Percentiles rank a stretch among this genome's conserved stretches.
Evolutionary conservation across 2,329 filamentous ascomycete species (phyloP).

Genomic region (Dothideomycetidae sp.): DNA sequence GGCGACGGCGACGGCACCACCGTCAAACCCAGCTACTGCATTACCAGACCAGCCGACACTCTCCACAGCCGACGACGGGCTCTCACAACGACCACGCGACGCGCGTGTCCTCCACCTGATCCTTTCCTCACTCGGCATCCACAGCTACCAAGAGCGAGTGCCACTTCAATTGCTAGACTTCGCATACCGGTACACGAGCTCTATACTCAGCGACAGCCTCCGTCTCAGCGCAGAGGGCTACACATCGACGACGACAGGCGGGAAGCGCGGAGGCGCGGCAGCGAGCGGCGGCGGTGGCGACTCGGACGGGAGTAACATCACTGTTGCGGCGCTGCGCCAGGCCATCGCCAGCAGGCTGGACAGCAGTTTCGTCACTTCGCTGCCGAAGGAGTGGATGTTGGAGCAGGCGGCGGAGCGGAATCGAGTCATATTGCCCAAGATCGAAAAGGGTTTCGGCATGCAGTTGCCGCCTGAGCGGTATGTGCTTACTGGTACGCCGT

Average conservation of each 20-base stretch:
- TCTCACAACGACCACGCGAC: constrained; percentile 52
- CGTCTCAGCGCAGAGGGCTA: constrained; percentile 57
- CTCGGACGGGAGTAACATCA: constrained; percentile 40
- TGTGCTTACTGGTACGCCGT: constrained; percentile 42
- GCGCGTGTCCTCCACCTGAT: constrained; percentile 67
- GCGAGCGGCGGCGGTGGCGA: constrained; percentile 21
- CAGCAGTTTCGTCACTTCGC: constrained; percentile 52
- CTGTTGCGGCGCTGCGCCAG: constrained; percentile 53
- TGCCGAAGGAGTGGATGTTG: constrained; percentile 60
- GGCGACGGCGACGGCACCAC: constrained; percentile 10
- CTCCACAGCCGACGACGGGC: constrained; percentile 22
- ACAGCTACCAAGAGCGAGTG: constrained; percentile 67
- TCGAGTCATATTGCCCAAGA: constrained; percentile 45
- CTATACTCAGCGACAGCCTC: constrained; percentile 55
- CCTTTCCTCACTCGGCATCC: constrained; percentile 63
- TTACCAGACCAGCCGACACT: constrained; percentile 20
- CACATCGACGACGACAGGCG: constrained; percentile 22
- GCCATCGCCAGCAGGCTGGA: constrained; percentile 55
- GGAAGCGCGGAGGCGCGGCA: constrained; percentile 17
- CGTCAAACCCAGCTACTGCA: constrained; percentile 8
- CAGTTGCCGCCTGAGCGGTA: constrained; percentile 49
- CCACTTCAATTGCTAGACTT: constrained; percentile 75
- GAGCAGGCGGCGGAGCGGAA: constrained; percentile 62
- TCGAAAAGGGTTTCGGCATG: constrained; percentile 44
- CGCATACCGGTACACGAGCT: constrained; percentile 66